Evolutionary conservation across 192 early-diverging fungal species (phyloP), one percentile per base, ranked within the genome.

Genomic region (Mortierella antarctica): DNA sequence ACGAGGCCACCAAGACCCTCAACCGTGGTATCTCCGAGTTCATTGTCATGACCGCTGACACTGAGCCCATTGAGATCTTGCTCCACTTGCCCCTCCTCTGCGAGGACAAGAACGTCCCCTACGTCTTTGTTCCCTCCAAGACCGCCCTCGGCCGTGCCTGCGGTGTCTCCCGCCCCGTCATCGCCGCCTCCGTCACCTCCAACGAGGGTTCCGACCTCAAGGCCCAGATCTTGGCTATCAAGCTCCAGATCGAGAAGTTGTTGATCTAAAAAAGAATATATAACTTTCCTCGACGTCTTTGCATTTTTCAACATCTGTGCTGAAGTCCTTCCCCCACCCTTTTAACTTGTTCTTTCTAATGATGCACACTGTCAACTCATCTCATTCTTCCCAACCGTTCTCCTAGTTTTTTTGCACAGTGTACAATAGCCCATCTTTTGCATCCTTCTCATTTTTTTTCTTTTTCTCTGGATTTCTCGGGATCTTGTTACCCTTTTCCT

Each of bases 101-200:
- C 88, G 98, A 99, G 88, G 98, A 99, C 88, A 99, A 99, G 94
- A 99, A 99, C 91, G 98, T 99, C 54, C 98, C 98, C 51, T 99
- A 99, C 83, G 97, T 99, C 46, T 99, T 99, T 84, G 94, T 99
- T 59, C 96, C 96, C 65, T 96, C 95, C 83, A 98, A 97, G 91
- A 91, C 89, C 21, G 97, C 97, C 41, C 89, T 99, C 18, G 98
- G 98, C 67, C 95, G 98, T 86, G 96, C 98, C 45, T 98, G 97
- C 84, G 97, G 98, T 82, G 96, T 99, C 44, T 95, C 96, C 44
- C 93, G 97, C 57, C 83, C 95, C 40, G 97, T 99, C 40, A 94
- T 99, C 81, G 90, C 98, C 56, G 88, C 88, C 82, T 95, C 95
- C 45, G 93, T 99, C 59, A 99, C 96, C 78, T 95, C 96, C 78